These are phyloP conservation scores for Tagetes patula DNA, from an alignment of 129 eudicot genomes.

Conservation along the genomic window DNA sequence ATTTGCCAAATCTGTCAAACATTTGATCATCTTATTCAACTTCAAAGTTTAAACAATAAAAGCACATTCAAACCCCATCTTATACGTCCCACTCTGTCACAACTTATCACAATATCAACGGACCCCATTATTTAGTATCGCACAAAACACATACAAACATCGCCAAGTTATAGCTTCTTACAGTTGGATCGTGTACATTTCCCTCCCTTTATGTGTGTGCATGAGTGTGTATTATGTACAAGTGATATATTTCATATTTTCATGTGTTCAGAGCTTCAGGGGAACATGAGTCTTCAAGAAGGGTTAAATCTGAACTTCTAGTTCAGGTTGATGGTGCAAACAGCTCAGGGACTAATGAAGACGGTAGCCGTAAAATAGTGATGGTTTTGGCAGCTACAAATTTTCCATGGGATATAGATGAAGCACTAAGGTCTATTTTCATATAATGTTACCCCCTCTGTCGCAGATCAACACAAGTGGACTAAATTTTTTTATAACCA, in stretches of 20 bases:
- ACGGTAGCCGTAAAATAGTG: conserved; percentile 92
- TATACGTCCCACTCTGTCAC: neutral
- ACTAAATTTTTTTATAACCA: neutral
- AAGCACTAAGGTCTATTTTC: conserved; percentile 73
- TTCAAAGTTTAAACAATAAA: too few relatives aligned
- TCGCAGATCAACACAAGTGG: neutral
- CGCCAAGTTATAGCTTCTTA: neutral
- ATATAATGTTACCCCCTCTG: neutral
- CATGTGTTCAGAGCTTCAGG: conserved; percentile 78
- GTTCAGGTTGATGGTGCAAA: conserved; percentile 93
- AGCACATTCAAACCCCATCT: neutral
- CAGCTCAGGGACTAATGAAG: conserved; percentile 78
- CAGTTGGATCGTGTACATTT: neutral
- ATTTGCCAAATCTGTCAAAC: neutral
- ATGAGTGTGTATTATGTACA: neutral
- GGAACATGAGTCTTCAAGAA: conserved; percentile 92
- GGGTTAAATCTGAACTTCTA: conserved; percentile 92
- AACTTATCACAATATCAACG: neutral
- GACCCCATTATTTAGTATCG: neutral
- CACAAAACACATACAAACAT: neutral
- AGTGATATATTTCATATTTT: neutral
- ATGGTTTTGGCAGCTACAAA: conserved; percentile 99
- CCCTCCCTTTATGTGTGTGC: neutral
- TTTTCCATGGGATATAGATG: conserved; percentile 99
- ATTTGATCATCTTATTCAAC: neutral